A percentile compares a stretch with the other conserved stretches of the same genome.
phyloP scores from a whole-genome alignment of 129 eudicot genomes.

The Flaveria linearis region DNA sequence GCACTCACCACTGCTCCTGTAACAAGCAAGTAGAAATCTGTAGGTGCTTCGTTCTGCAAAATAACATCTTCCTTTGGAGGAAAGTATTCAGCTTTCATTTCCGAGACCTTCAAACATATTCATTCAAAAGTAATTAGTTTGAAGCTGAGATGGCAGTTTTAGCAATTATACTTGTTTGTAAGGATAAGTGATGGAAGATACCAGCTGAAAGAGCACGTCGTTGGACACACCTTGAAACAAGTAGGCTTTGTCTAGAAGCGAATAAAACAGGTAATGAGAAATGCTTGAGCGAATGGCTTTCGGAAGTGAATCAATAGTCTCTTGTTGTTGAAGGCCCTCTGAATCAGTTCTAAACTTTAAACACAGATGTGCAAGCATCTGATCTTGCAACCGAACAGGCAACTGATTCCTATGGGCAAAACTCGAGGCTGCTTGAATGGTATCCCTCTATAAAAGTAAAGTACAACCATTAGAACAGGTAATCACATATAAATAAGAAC shows the following conservation, averaged over 20 bases:
- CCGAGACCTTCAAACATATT: conserved; percentile 50
- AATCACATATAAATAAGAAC: background rate
- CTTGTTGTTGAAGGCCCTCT: conserved; percentile 78
- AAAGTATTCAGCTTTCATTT: conserved; percentile 85
- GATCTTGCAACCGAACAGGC: conserved; percentile 63
- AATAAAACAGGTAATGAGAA: conserved; percentile 52
- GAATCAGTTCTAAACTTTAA: conserved; percentile 63
- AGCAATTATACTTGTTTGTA: background rate
- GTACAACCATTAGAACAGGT: background rate
- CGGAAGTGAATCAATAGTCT: conserved; percentile 66
- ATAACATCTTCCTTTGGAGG: conserved; percentile 86
- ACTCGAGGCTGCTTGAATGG: conserved; percentile 72
- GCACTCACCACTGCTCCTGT: conserved; percentile 73
- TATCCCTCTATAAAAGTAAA: conserved; percentile 49
- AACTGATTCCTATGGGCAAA: conserved; percentile 69
- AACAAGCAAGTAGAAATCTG: conserved; percentile 75
- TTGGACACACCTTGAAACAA: conserved; percentile 62
- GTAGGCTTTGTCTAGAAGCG: conserved; percentile 64
- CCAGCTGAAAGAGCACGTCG: conserved; percentile 76
- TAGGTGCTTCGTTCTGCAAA: conserved; percentile 82
- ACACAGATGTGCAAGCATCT: conserved; percentile 66
- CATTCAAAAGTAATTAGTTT: background rate
- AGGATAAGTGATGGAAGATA: conserved; percentile 20
- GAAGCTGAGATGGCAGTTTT: background rate
- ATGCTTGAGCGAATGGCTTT: conserved; percentile 74